Evolutionary conservation across 2,329 filamentous ascomycete genomes (phyloP).

Genomic region (Ascosphaera apis): DNA sequence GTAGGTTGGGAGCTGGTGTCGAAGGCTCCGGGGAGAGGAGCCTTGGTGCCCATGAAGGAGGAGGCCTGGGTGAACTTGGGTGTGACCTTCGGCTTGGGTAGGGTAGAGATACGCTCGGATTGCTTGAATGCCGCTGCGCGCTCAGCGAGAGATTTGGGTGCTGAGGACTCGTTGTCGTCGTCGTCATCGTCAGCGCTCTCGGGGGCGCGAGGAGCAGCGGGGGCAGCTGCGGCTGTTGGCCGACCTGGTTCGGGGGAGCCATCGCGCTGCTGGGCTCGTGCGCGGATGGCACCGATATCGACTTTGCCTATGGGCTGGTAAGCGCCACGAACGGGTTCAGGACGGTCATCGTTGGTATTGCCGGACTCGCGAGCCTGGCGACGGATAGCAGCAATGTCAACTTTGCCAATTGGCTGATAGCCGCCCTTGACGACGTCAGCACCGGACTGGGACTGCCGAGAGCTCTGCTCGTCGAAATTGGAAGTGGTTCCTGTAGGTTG

Average conservation of each 20-base stretch:
- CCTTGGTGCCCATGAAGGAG: slow-evolving; percentile 70
- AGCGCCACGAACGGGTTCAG: slow-evolving; percentile 66
- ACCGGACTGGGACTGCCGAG: too few relatives aligned
- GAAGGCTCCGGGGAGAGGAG: slow-evolving; percentile 51
- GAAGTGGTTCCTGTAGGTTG: slow-evolving; percentile 37
- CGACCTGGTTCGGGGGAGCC: slow-evolving; percentile 15
- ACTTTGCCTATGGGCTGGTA: slow-evolving; percentile 95
- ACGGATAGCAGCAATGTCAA: slow-evolving; percentile 86
- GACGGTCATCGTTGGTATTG: slow-evolving; percentile 44
- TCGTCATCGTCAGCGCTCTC: slow-evolving; percentile 5
- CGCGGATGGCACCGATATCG: slow-evolving; percentile 82
- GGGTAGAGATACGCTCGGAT: slow-evolving; percentile 58
- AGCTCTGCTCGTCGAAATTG: slow-evolving; percentile 31
- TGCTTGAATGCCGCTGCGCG: slow-evolving; percentile 47
- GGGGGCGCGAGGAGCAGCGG: slow-evolving; percentile 14
- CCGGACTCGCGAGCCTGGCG: slow-evolving; percentile 42
- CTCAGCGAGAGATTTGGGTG: slow-evolving; percentile 46
- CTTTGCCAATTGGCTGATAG: slow-evolving; percentile 87
- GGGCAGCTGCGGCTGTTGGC: too few relatives aligned
- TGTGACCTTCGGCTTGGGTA: slow-evolving; percentile 87
- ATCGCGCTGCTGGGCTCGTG: slow-evolving; percentile 57
- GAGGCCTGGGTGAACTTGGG: slow-evolving; percentile 60
- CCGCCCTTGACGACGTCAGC: slow-evolving; percentile 60
- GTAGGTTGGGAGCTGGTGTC: slow-evolving; percentile 36
- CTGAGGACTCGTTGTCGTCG: slow-evolving; percentile 20